Evolutionary conservation across 192 early-diverging fungal species (phyloP).

Genomic region (Backusella sp.): DNA sequence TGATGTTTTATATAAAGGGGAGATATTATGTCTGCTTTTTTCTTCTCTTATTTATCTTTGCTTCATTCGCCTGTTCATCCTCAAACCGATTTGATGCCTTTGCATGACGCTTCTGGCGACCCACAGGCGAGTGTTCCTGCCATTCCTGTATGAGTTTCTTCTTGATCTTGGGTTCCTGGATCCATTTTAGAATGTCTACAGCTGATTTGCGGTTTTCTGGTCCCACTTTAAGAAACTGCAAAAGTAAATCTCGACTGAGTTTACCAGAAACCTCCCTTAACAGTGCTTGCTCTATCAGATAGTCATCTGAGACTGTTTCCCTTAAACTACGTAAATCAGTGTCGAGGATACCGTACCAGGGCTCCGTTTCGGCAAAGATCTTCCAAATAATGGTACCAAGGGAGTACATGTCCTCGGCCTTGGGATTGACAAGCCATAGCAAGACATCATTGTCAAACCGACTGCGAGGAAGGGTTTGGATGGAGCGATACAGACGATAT

Average conservation of each 20-base stretch:
- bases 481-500: slow-evolving; percentile 54
- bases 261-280: slow-evolving; percentile 43
- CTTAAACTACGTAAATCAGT: slow-evolving; percentile 52
- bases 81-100: slow-evolving; percentile 19
- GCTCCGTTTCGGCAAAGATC: slow-evolving; percentile 55
- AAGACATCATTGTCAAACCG: slow-evolving; percentile 42
- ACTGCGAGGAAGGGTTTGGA: slow-evolving; percentile 52
- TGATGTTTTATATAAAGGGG: background rate
- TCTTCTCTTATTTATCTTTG: background rate
- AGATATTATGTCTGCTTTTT: background rate
- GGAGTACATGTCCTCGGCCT: slow-evolving; percentile 56
- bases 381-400: slow-evolving; percentile 59
- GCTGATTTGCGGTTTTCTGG: slow-evolving; percentile 43
- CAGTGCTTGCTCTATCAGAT: slow-evolving; percentile 42
- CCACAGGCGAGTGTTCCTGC: slow-evolving; percentile 28
- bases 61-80: slow-evolving; percentile 11
- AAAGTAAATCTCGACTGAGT: slow-evolving; percentile 36
- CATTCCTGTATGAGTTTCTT: slow-evolving; percentile 47
- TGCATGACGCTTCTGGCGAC: slow-evolving; percentile 22
- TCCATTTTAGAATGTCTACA: slow-evolving; percentile 43
- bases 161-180: slow-evolving; percentile 32
- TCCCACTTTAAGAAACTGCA: slow-evolving; percentile 40
- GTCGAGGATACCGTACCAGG: slow-evolving; percentile 59
- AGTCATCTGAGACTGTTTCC: slow-evolving; percentile 44
- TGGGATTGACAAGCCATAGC: slow-evolving; percentile 43